Evolutionary conservation across 1,284 basidiomycete species (phyloP).

Genomic region (Rhodotorula sp.): DNA sequence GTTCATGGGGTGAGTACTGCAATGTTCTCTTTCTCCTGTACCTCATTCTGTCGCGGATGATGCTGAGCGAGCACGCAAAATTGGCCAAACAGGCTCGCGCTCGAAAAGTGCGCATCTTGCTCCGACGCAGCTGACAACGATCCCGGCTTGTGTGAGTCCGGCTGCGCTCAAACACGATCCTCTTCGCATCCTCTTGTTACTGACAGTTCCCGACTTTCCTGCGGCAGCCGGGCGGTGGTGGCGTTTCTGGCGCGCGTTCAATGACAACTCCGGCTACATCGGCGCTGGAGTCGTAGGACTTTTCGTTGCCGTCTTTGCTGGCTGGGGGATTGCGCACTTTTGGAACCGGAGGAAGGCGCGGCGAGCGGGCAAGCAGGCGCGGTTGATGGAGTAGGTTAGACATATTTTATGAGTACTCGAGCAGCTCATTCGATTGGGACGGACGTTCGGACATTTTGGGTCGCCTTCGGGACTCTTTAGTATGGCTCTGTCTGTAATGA

Average conservation of each 20-base stretch:
- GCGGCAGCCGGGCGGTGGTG: constrained; percentile 49
- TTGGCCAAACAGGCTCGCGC: constrained; percentile 30
- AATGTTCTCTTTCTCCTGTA: no score
- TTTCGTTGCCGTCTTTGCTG: constrained; percentile 43
- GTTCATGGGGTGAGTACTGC: constrained; percentile 46
- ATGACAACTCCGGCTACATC: constrained; percentile 48
- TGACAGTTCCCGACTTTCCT: no score
- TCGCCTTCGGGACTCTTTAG: no score
- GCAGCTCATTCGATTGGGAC: not conserved
- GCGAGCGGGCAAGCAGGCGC: not conserved
- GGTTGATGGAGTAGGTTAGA: not conserved
- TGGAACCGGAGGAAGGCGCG: not conserved
- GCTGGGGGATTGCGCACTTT: constrained; percentile 10
- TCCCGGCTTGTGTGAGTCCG: constrained; percentile 41
- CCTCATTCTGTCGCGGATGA: not conserved
- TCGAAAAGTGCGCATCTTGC: constrained; percentile 48
- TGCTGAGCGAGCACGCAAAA: not conserved
- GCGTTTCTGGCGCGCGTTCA: constrained; percentile 49
- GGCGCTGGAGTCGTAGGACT: constrained; percentile 50
- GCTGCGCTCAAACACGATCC: not conserved
- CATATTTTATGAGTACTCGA: not conserved
- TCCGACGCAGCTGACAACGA: constrained; percentile 47
- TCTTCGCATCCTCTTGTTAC: not conserved
- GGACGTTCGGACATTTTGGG: not conserved
- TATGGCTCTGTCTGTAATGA: no score